Conservation (phyloP, 2,329 filamentous ascomycete species). For the Lasiodiplodia sp. region DNA sequence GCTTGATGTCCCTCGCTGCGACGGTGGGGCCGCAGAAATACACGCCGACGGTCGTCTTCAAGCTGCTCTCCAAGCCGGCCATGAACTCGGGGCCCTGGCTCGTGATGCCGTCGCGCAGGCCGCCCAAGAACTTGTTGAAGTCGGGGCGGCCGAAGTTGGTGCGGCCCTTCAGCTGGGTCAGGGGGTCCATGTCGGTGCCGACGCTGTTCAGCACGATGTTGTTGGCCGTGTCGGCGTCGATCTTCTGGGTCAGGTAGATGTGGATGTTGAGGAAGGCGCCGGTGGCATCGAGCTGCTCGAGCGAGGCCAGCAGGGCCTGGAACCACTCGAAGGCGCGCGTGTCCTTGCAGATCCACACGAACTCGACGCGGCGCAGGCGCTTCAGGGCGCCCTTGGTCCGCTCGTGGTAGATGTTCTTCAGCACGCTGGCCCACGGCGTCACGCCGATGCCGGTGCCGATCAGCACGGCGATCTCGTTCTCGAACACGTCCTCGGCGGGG, state of each 20-base stretch:
- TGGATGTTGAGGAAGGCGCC: constrained; percentile 94
- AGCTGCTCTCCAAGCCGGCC: constrained; percentile 77
- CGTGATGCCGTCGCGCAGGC: constrained; percentile 86
- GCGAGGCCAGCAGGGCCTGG: constrained; percentile 89
- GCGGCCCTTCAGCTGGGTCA: constrained; percentile 87
- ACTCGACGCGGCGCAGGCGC: constrained; percentile 91
- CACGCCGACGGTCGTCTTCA: constrained; percentile 87
- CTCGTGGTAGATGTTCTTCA: constrained; percentile 98
- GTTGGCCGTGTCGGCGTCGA: constrained; percentile 89
- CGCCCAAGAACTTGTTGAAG: constrained; percentile 79
- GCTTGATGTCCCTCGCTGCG: constrained; percentile 81
- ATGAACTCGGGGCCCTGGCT: constrained; percentile 77
- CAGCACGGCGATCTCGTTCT: constrained; percentile 86
- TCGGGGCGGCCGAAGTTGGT: constrained; percentile 97
- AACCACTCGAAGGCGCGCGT: constrained; percentile 99
- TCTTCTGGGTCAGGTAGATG: constrained; percentile 93
- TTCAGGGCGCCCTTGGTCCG: constrained; percentile 89
- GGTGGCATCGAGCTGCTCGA: constrained; percentile 71
- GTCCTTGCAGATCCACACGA: constrained; percentile 98
- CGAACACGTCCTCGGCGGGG: constrained; percentile 95
- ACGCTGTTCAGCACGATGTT: constrained; percentile 98
- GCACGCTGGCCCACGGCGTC: constrained; percentile 83
- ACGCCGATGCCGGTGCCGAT: constrained; percentile 89
- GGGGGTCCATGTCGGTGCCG: constrained; percentile 83
- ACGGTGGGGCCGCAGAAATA: constrained; percentile 95